Evolutionary conservation across 768 basidiomycete species (phyloP), one percentile per base, ranked within the genome.

Genomic region (Mycena indigotica): DNA sequence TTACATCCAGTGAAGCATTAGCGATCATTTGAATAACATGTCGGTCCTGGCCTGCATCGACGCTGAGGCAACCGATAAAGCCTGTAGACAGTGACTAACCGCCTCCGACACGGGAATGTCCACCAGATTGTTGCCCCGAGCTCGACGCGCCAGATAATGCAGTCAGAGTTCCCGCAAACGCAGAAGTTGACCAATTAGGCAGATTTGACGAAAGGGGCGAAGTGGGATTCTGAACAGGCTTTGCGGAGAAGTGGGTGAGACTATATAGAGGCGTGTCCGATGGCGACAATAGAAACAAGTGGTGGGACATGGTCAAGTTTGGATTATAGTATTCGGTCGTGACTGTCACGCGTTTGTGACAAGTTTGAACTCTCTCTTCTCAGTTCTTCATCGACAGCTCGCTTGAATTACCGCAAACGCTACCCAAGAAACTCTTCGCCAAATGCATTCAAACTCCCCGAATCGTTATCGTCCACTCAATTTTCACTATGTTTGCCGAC

Each of bases 1-100:
- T 85, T 66, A 88, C 86, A 74, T 99, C 97, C 72, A 99, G 75
- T 66, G 92, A 94, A 50, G 93, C 94, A 72, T 98, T 96, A 21
- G 95, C 96, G 68, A 98, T 94, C 92, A 99, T 97, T 78, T 98
- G 96, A 66, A 95, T 91, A 57, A 99, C 93, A 82, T 97, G 94
- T 52, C 91, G 80, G 68, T 93, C 90, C 73, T 89, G 89, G 15
- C 89, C 61, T 62, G 50, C 57, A 29, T 23, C 46, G 25, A 5
- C 21, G 23, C 41, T 44, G 41, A 44, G 25, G 46, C 25, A 28
- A n/a, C 10, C 28, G 51, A 29, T 13, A 15, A 23, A 21, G 28
- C 19, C 4, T n/a, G 30, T 15, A 38, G 24, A 24, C 5, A 12
- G 28, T 12, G 28, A 40, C 57, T 29, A 25, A 63, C 62, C 92